Evolutionary conservation across 805 yeast species (phyloP), one percentile per base, ranked within the genome.

Genomic region (Kodamaea fukazawae): DNA sequence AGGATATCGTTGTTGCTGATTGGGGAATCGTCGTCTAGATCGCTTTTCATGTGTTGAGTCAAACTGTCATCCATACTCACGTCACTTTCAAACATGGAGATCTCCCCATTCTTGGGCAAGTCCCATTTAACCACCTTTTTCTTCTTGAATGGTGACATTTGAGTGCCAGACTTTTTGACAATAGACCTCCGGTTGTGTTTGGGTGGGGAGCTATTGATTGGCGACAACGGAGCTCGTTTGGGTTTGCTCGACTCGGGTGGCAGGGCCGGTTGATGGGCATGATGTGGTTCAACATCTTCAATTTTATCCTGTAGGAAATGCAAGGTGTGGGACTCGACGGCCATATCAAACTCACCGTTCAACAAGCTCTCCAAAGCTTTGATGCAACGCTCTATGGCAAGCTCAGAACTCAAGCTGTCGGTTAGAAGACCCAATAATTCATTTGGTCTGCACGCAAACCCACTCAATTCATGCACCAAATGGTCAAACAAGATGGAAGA

Each of bases 401-500:
- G 29, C 38, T 27, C 28, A 18, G 4, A 15, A 37, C 26, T 31
- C n/a, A 14, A 11, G 30, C 5, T 20, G 23, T 20, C 23, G 8
- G 5, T 5, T 5, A 20, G 23, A 6, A 20, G 10, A 11, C 22
- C 22, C 20, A 15, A 12, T 14, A 20, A 29, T 14, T 17, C 23
- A 8, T 20, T 20, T 5, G 23, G 23, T 8, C 28, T 10, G 27
- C 12, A 46, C 17, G 45, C 39, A 32, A 43, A 55, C 4, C 44
- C 45, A 23, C 47, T 42, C 25, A 63, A 35, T 29, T 60, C 60
- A 13, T 57, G 55, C 4, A 65, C 47, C 44, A 51, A 70, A 38
- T 73, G 71, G 50, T 81, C 89, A 51, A 75, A 71, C 22, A 78
- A 57, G 4, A 76, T 58, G 0, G 84, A 74, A 1, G 86, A 73